phyloP scores from a whole-genome alignment of 179 eudicot genomes.

The Beta lomatogona region DNA sequence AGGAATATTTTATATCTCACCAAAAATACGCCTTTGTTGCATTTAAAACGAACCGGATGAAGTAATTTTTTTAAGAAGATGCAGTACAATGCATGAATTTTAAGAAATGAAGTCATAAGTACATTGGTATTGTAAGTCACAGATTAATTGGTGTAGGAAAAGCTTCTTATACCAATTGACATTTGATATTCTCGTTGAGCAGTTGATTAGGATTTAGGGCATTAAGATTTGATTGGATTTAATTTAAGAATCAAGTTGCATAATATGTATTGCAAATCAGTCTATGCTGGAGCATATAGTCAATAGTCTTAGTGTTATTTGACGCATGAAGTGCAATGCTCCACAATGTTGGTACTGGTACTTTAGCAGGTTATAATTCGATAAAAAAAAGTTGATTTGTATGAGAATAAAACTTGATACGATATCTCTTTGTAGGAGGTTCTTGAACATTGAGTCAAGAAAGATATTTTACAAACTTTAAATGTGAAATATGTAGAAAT shows the following conservation, averaged over 20 bases:
- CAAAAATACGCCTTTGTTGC: too few relatives aligned
- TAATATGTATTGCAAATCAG: too few relatives aligned
- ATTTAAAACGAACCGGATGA: too few relatives aligned
- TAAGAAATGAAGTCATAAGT: neutral
- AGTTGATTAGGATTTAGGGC: too few relatives aligned
- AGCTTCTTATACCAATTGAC: neutral
- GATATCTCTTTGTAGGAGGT: neutral
- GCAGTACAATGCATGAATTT: too few relatives aligned
- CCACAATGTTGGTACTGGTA: neutral
- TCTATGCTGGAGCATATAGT: neutral
- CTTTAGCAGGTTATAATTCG: neutral
- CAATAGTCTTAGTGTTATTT: neutral
- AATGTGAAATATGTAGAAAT: neutral
- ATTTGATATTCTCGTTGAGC: too few relatives aligned
- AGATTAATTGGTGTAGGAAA: neutral
- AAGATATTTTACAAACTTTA: neutral
- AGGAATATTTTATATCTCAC: too few relatives aligned
- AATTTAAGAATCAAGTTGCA: too few relatives aligned
- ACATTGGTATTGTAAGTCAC: neutral
- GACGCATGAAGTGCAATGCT: neutral
- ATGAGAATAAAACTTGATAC: neutral
- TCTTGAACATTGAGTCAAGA: neutral
- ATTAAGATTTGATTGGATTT: too few relatives aligned
- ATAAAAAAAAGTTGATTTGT: neutral
- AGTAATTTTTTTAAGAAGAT: too few relatives aligned